Base-by-base conservation (phyloP, 2,329 filamentous ascomycete species). In the Calonectria pauciramosa region DNA sequence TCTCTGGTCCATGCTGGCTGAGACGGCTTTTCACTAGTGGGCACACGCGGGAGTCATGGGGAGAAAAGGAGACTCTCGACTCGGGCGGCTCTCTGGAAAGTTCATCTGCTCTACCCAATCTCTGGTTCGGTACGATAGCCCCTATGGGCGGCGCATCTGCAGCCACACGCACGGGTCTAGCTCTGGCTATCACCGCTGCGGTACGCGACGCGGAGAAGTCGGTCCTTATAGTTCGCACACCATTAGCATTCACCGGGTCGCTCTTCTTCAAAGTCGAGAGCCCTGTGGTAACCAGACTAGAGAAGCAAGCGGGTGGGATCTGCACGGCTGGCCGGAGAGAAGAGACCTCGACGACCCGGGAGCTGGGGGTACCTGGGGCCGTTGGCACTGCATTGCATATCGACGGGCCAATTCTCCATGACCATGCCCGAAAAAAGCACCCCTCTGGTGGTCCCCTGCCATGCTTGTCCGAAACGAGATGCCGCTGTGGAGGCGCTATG, bases 401-500 rank as follows among this genome's bases (percentile, higher is more conserved):
- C 56, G 41, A 54, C 66, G 67, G 49, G 49, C 71, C 67, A 66
- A 71, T 54, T 59, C 65, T 66, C 64, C 52, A 68, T 66, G 38
- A 23, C 65, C 34, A 66, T 73, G 75, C 78, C 74, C 67, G 56
- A 44, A 74, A 78, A 79, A 75, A 74, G 68, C 72, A 76, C 64
- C 49, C 54, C 54, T 68, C 18, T 63, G 23, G 28, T 72, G 64
- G 49, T 60, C 56, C 70, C 47, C 36, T 78, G 68, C 75, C 75
- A 68, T 80, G 75, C 69, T 65, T 47, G 74, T 36, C 75, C 75
- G 68, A 74, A 73, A 77, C 69, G 47, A 56, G 67, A 74, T 75
- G 78, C 74, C 71, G 66, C 64, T 73, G 66, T 68, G 56, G 63
- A 38, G 66, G 67, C 65, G 30, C 74, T 68, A 63, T 84, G 81